Base-by-base conservation (phyloP, 805 yeast species). In the Cyberlindnera suaveolens region DNA sequence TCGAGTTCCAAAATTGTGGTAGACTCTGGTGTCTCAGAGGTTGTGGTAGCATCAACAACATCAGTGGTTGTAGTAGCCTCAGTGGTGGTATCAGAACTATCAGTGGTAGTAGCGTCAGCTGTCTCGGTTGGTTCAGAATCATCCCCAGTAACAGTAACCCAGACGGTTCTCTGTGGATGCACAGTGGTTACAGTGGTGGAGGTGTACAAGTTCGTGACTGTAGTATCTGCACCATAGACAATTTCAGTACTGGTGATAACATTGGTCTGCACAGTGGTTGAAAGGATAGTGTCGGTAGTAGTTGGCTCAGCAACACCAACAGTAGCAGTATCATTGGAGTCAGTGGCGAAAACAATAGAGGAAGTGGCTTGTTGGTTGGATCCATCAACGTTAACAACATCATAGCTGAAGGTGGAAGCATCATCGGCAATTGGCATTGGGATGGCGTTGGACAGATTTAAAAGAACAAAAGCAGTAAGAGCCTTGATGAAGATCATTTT, bases 341-440 rank as follows among this genome's bases (percentile, higher is more conserved):
- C 54, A 19, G 47, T 43, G 26, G 44, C 57, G 26, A 50, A 39
- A 19, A 40, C 40, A 15, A 53, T 26, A 27, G 54, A 48, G 19
- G 53, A 50, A 31, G 61, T 56, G 36, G 54, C 43, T 40, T 49
- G 51, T 26, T 46, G 43, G 45, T 56, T 49, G 38, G 59, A 53
- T 31, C 60, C 61, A 43, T 58, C 62, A 31, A 49, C 61, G 38
- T 58, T 56, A 31, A 58, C 53, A 38, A 56, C 57, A 16, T 39
- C 36, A 17, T 39, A 39, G 36, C 36, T 32, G 36, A 41, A 58
- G 20, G 54, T 52, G 42, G 47, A 38, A n/a, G 44, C 31, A 26
- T 39, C 46, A n/a, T 43, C 50, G 23, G 58, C 51, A 3, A 17
- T 29, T 20, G 58, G 54, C 17, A 47, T 42, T 20, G 61, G 58